These are phyloP conservation scores for Blastocystis sp. DNA, from an alignment of 352 stramenopile species.

Conservation along the genomic window DNA sequence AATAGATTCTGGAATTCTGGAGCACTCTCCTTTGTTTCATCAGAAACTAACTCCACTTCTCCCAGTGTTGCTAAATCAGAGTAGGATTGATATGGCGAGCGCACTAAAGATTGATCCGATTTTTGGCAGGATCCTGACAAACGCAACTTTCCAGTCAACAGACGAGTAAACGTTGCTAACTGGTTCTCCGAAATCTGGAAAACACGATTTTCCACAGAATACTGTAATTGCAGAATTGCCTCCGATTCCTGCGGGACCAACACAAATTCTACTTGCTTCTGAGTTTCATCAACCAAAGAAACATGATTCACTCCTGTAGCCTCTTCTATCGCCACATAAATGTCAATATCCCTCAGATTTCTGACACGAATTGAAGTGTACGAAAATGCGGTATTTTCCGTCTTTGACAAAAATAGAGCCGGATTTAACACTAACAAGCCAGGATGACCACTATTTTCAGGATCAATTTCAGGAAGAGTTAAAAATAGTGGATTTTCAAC, in stretches of 20 bases:
- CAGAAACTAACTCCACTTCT: neutral
- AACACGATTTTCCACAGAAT: neutral
- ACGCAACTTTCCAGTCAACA: neutral
- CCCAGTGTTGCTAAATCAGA: neutral
- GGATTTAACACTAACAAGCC: neutral
- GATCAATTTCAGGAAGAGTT: constrained; percentile 37
- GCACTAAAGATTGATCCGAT: neutral
- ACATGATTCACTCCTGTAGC: constrained; percentile 12
- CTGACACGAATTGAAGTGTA: constrained; percentile 3
- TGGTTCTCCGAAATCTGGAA: neutral
- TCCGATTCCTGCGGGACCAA: constrained; percentile 5
- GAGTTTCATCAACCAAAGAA: neutral
- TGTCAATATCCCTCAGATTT: constrained; percentile 52
- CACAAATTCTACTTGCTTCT: neutral
- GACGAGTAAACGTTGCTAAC: neutral
- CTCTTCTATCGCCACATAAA: neutral
- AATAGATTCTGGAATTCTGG: constrained; percentile 30
- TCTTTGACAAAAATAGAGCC: neutral
- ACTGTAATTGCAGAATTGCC: neutral
- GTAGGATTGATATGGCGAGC: neutral
- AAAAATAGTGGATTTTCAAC: constrained; percentile 51
- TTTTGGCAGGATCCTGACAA: neutral
- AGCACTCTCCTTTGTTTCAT: neutral
- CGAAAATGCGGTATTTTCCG: neutral
- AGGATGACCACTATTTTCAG: neutral